phyloP scores from a whole-genome alignment of 306 rosid genomes.

The Hippophae gyantsensis region DNA sequence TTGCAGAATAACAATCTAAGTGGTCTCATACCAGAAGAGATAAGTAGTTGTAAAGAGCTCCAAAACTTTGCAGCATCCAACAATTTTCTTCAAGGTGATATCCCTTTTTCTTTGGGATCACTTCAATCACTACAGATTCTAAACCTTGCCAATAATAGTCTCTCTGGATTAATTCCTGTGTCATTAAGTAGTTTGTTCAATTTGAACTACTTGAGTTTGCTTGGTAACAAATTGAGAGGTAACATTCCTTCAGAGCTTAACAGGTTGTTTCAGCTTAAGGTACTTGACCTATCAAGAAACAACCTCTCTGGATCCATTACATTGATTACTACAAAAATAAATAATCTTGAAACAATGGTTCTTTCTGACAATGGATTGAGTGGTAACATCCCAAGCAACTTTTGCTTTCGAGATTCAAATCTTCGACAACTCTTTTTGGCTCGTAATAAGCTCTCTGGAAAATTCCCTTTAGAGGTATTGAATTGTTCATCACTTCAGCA shows the following conservation, averaged over 20 bases:
- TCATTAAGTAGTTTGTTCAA: slow-evolving; percentile 45
- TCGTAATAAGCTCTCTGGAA: slow-evolving; percentile 57
- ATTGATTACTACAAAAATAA: slow-evolving; percentile 28
- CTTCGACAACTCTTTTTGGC: slow-evolving; percentile 62
- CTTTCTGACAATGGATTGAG: slow-evolving; percentile 66
- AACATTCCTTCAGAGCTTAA: slow-evolving; percentile 66
- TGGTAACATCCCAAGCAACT: slow-evolving; percentile 58
- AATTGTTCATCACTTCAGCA: slow-evolving; percentile 68
- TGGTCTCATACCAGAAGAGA: slow-evolving; percentile 66
- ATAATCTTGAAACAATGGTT: slow-evolving; percentile 48
- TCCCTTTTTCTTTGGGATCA: slow-evolving; percentile 54
- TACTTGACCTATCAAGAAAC: slow-evolving; percentile 73
- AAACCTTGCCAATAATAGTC: slow-evolving; percentile 74
- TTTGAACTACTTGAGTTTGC: slow-evolving; percentile 63
- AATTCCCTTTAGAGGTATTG: slow-evolving; percentile 58
- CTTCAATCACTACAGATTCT: slow-evolving; percentile 47
- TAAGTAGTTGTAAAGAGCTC: slow-evolving; percentile 52
- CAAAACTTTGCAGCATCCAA: slow-evolving; percentile 67
- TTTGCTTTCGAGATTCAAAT: slow-evolving; percentile 49
- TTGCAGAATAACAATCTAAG: slow-evolving; percentile 52
- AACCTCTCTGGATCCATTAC: slow-evolving; percentile 61
- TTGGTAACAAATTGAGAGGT: slow-evolving; percentile 65
- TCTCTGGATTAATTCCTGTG: slow-evolving; percentile 70
- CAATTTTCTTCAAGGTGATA: slow-evolving; percentile 58
- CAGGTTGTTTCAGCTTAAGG: slow-evolving; percentile 46